Evolutionary conservation across 108 stramenopile species (phyloP).

Genomic region (Cyclotella distinguenda): DNA sequence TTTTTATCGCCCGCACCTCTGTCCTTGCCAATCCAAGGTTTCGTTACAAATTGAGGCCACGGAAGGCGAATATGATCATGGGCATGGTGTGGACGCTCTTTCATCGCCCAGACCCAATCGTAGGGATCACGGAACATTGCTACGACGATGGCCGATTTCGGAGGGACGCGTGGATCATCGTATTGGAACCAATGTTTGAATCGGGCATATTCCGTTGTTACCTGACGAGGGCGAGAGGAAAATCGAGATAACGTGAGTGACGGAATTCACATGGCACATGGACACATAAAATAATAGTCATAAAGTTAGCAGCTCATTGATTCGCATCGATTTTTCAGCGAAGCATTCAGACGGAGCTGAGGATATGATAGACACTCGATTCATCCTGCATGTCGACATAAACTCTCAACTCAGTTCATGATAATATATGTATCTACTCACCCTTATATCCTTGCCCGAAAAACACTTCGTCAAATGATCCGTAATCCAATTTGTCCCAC

Average conservation of each 20-base stretch:
- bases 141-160: conserved; percentile 37
- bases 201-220: neutral
- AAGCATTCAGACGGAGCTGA: neutral
- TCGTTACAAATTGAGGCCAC: conserved; percentile 44
- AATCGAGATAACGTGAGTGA: neutral
- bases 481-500: conserved; percentile 54
- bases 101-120: conserved; percentile 49
- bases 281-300: neutral
- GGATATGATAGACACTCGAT: neutral
- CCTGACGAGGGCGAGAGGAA: no score
- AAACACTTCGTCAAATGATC: conserved; percentile 28
- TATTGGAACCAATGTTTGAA: conserved; percentile 51
- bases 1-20: conserved; percentile 10
- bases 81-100: conserved; percentile 37
- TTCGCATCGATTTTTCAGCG: no score
- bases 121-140: conserved; percentile 46
- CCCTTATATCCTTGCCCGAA: neutral
- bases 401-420: no score
- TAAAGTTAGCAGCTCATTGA: no score
- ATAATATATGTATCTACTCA: conserved; percentile 14
- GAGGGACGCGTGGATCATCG: conserved; percentile 25
- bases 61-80: conserved; percentile 28
- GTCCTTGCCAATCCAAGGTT: conserved; percentile 37
- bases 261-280: conserved; percentile 2
- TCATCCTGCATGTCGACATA: no score